A percentile compares a stretch with the other conserved stretches of the same genome.
phyloP scores from a whole-genome alignment of 257 asterid species.

The Nicotiana tabacum region DNA sequence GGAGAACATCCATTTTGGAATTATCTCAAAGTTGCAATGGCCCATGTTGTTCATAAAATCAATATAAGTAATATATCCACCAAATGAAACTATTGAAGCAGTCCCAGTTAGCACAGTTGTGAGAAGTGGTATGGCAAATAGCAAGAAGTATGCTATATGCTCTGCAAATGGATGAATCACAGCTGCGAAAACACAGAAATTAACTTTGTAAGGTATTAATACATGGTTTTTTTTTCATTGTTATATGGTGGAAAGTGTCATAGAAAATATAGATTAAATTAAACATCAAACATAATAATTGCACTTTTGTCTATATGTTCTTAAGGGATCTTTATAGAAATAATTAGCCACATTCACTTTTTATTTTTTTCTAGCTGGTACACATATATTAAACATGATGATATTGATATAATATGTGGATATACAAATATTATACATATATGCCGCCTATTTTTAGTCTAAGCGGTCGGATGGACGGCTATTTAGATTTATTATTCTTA shows the following conservation, averaged over 20 bases:
- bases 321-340: too few relatives aligned
- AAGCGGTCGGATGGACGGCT: too few relatives aligned
- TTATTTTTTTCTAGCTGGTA: too few relatives aligned
- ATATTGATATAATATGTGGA: too few relatives aligned
- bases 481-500: too few relatives aligned
- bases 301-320: neutral
- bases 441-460: too few relatives aligned
- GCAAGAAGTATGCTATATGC: slow-evolving; percentile 22
- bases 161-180: slow-evolving; percentile 37
- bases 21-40: slow-evolving; percentile 29
- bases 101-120: slow-evolving; percentile 15
- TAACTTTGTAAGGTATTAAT: neutral
- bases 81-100: slow-evolving; percentile 5
- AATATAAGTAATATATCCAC: slow-evolving; percentile 20
- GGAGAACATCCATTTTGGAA: slow-evolving; percentile 22
- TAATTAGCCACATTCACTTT: too few relatives aligned
- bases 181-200: slow-evolving; percentile 12
- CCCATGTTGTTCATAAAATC: slow-evolving; percentile 36
- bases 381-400: too few relatives aligned
- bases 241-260: neutral
- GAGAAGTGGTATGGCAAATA: slow-evolving; percentile 23
- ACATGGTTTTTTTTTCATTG: neutral
- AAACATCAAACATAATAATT: neutral
- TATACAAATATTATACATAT: too few relatives aligned
- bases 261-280: neutral